Base-by-base conservation (phyloP, 169 alveolate species). In the Plasmodium knowlesi region DNA sequence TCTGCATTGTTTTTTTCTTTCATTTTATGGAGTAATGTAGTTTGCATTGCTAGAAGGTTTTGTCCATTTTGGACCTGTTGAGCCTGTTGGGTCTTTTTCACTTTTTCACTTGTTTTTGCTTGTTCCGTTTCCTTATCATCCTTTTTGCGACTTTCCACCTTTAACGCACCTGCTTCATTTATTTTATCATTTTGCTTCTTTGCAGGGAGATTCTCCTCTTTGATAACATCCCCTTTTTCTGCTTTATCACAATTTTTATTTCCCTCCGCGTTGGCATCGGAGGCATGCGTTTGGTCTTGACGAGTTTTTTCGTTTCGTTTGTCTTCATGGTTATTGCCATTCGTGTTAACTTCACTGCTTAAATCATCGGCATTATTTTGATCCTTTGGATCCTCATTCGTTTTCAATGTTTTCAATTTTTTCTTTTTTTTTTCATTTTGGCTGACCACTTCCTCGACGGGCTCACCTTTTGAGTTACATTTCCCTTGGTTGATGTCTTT, bases 401-500 rank as follows among this genome's bases (percentile, higher is more conserved):
- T 50, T 50, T 50, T 50, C 22, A 50, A 50, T 50, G 12, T 14
- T 50, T 50, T 50, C 61, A 67, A 22, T 67, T 16, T 50, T 82
- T 82, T 82, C 74, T 10, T 28, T 46, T 53, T 82, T 50, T 82
- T 82, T n/a, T 82, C 76, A 25, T 25, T 54, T 82, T 50, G 22
- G 57, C 78, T 22, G 14, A 19, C 39, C 19, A 78, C 84, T 6
- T 37, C n/a, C 28, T 16, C 30, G 67, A n/a, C 67, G 39, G 34
- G 53, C 72, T 73, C 70, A 73, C 39, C 78, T 74, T 76, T 85
- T 50, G 46, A 6, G 73, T 25, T 43, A 30, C 30, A 41, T 53
- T 85, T 50, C 12, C 16, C 61, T 54, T 85, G 81, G 81, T 43
- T 73, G 12, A 16, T 76, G 46, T 53, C 93, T 74, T 74, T 74